These are phyloP conservation scores for Ormosia emarginata DNA, from an alignment of 306 rosid species.

Conservation along the genomic window DNA sequence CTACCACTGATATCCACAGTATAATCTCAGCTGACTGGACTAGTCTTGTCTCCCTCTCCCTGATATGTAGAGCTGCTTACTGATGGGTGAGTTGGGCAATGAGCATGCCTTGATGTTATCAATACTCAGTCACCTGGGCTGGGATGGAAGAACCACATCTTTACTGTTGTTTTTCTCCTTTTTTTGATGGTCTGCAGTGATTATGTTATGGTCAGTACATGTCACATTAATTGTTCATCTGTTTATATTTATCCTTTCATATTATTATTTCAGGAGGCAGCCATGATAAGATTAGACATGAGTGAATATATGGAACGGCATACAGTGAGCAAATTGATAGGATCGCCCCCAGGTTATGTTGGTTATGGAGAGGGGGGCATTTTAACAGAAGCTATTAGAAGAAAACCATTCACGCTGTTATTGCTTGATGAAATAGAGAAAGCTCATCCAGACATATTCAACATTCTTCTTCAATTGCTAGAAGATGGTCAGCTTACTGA, in stretches of 20 bases:
- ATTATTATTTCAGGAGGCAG: slow-evolving; percentile 54
- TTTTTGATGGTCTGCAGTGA: background rate
- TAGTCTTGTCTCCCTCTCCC: too few species aligned
- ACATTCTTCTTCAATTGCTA: slow-evolving; percentile 77
- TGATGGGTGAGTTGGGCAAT: background rate
- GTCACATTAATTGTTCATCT: background rate
- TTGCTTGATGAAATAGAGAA: slow-evolving; percentile 94
- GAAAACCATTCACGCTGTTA: slow-evolving; percentile 72
- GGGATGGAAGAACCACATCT: background rate
- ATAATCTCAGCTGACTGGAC: background rate
- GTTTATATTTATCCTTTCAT: slow-evolving; percentile 11
- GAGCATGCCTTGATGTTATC: background rate
- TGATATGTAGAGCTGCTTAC: background rate
- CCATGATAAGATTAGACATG: slow-evolving; percentile 85
- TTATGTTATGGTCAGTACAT: background rate
- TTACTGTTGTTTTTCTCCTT: background rate
- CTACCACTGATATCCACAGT: background rate
- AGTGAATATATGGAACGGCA: slow-evolving; percentile 98
- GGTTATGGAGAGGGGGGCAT: slow-evolving; percentile 90
- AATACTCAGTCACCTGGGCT: background rate
- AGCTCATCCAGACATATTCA: slow-evolving; percentile 92
- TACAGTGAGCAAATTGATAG: slow-evolving; percentile 87
- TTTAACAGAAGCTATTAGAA: slow-evolving; percentile 88
- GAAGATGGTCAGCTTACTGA: slow-evolving; percentile 95
- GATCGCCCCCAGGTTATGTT: slow-evolving; percentile 93